Base-by-base conservation (phyloP, 1,284 basidiomycete species). In the Wolfiporia cocos region DNA sequence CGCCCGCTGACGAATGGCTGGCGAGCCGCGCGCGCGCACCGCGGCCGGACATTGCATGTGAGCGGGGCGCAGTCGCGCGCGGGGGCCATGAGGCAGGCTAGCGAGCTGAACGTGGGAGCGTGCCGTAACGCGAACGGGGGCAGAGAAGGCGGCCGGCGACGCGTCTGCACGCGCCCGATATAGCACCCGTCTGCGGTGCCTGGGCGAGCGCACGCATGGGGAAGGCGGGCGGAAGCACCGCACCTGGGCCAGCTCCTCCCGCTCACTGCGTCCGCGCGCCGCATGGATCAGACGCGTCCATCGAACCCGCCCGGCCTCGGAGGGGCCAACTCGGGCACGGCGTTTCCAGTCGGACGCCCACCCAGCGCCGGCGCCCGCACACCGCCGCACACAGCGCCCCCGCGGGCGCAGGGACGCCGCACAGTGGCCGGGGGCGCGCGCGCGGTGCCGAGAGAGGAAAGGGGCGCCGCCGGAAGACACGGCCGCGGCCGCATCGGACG, bases 201-300 rank as follows among this genome's bases (percentile, higher is more conserved):
- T 21, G 20, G 20, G 15, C 38, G 37, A 40, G 46, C 39, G 41
- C 30, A 40, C 34, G 23, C 30, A 38, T 24, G 23, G 14, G 32
- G 26, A 31, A 39, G 30, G 26, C 6, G 37, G 28, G 22, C n/a
- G n/a, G n/a, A n/a, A n/a, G n/a, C n/a, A n/a, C n/a, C n/a, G n/a
- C n/a, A n/a, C n/a, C n/a, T n/a, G n/a, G n/a, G n/a, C n/a, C n/a
- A n/a, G n/a, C n/a, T n/a, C n/a, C n/a, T n/a, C n/a, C n/a, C n/a
- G n/a, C n/a, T n/a, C n/a, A n/a, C n/a, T 29, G 41, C 33, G 39
- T 42, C 44, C 52, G 49, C 46, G 43, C 30, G 36, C 46, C 51
- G 53, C 53, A 50, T 57, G 55, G 46, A 57, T 57, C 55, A 57
- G 55, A 57, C 50, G 29, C 35, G 36, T 33, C 38, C 18, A 38